phyloP scores from a whole-genome alignment of 192 early-diverging fungal genomes.

The Entomortierella chlamydospora region DNA sequence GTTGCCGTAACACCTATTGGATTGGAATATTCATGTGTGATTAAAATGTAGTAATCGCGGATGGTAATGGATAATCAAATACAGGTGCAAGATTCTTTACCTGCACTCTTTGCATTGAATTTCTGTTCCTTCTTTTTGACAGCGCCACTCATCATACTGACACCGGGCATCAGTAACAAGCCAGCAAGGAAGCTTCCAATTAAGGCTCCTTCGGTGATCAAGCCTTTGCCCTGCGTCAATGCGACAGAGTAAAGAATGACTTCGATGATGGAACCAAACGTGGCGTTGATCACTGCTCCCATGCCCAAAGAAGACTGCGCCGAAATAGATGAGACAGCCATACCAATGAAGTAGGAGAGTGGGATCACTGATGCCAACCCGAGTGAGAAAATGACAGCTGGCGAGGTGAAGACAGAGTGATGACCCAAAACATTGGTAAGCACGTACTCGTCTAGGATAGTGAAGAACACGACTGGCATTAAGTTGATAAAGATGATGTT shows the following conservation, averaged over 20 bases:
- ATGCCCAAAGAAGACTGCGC: slow-evolving; percentile 93
- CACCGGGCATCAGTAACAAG: slow-evolving; percentile 91
- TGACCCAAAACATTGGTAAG: slow-evolving; percentile 57
- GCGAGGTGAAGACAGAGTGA: slow-evolving; percentile 66
- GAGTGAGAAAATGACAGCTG: slow-evolving; percentile 74
- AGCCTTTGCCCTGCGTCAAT: slow-evolving; percentile 86
- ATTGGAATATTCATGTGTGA: neutral
- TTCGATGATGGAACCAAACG: slow-evolving; percentile 97
- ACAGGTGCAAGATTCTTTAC: slow-evolving; percentile 28
- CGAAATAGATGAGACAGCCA: slow-evolving; percentile 96
- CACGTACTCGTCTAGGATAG: slow-evolving; percentile 84
- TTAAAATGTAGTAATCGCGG: neutral
- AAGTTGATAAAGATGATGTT: slow-evolving; percentile 98
- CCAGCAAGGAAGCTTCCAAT: slow-evolving; percentile 93
- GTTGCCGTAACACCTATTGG: slow-evolving; percentile 87
- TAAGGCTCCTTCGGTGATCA: slow-evolving; percentile 90
- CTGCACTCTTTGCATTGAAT: slow-evolving; percentile 95
- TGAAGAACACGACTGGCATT: slow-evolving; percentile 84
- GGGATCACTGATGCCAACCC: slow-evolving; percentile 89
- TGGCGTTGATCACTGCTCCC: slow-evolving; percentile 97
- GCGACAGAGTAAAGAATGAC: slow-evolving; percentile 94
- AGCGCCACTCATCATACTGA: slow-evolving; percentile 94
- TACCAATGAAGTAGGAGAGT: slow-evolving; percentile 96
- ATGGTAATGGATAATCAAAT: neutral
- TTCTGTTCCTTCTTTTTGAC: slow-evolving; percentile 91